phyloP scores from a whole-genome alignment of 2,329 filamentous ascomycete species.

The Aspergillus awamori region DNA sequence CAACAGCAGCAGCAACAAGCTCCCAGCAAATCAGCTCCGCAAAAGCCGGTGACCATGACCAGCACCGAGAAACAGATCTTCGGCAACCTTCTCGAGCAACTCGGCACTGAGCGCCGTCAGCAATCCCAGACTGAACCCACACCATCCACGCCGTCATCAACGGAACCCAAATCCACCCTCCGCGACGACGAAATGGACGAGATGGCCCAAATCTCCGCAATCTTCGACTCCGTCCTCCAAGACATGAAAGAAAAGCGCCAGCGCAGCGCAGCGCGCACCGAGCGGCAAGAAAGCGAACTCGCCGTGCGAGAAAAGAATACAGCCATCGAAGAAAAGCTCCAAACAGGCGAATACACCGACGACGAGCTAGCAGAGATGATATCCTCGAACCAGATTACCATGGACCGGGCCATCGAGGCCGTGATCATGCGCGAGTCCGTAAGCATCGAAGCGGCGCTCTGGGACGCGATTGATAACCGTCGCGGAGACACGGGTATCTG shows the following conservation, averaged over 20 bases:
- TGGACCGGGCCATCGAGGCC: conserved; percentile 27
- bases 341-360: conserved; percentile 1
- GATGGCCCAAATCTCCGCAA: conserved; percentile 28
- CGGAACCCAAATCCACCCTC: not conserved
- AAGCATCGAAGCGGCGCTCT: conserved; percentile 37
- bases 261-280: not conserved
- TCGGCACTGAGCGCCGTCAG: conserved; percentile 14
- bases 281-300: not conserved
- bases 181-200: conserved; percentile 22
- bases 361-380: conserved; percentile 15
- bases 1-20: not conserved
- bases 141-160: not conserved
- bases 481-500: conserved; percentile 41
- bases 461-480: conserved; percentile 29
- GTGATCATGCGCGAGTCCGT: conserved; percentile 34
- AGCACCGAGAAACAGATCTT: conserved; percentile 21
- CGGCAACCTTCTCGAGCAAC: conserved; percentile 16
- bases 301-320: not conserved
- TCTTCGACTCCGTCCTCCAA: conserved; percentile 29
- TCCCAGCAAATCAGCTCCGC: not conserved
- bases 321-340: conserved; percentile 1
- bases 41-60: conserved; percentile 16
- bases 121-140: not conserved
- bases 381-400: conserved; percentile 20
- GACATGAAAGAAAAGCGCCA: conserved; percentile 18